Percentiles rank a stretch among this genome's conserved stretches.
Conservation (phyloP, 106 monocot genomes). For the Platanthera zijinensis region DNA sequence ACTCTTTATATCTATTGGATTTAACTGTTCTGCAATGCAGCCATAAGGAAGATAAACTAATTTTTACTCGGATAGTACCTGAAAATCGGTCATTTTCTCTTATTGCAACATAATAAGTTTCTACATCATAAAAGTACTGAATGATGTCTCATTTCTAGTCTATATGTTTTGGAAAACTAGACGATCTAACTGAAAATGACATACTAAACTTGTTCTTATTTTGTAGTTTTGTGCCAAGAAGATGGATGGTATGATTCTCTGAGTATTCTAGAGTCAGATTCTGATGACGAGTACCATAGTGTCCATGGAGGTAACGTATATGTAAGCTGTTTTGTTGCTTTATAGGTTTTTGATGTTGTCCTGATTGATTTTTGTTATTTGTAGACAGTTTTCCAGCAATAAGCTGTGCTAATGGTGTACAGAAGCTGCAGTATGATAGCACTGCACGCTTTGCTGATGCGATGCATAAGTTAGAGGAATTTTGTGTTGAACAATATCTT, state of each 20-base stretch:
- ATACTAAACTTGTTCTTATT: background rate
- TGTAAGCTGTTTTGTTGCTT: background rate
- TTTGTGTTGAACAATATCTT: constrained; percentile 11
- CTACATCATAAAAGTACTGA: too few species aligned
- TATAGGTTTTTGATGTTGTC: background rate
- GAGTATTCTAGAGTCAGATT: constrained; percentile 40
- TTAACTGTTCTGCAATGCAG: background rate
- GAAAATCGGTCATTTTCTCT: background rate
- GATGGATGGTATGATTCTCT: constrained; percentile 58
- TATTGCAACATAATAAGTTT: background rate
- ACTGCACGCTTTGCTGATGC: constrained; percentile 29
- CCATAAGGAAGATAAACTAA: background rate
- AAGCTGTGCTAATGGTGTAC: constrained; percentile 18
- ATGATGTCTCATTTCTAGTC: background rate
- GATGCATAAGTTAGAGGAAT: constrained; percentile 22
- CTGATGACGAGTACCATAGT: constrained; percentile 55
- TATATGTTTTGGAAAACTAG: background rate
- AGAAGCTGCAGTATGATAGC: constrained; percentile 20
- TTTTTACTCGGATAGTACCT: background rate
- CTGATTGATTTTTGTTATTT: background rate
- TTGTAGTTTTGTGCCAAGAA: constrained; percentile 40
- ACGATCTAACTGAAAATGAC: constrained; percentile 2
- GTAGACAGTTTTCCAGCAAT: constrained; percentile 45
- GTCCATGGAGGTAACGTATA: constrained; percentile 41
- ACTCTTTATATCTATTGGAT: background rate